phyloP scores from a whole-genome alignment of 2,329 filamentous ascomycete species.

The Tolypocladium guangdongense region DNA sequence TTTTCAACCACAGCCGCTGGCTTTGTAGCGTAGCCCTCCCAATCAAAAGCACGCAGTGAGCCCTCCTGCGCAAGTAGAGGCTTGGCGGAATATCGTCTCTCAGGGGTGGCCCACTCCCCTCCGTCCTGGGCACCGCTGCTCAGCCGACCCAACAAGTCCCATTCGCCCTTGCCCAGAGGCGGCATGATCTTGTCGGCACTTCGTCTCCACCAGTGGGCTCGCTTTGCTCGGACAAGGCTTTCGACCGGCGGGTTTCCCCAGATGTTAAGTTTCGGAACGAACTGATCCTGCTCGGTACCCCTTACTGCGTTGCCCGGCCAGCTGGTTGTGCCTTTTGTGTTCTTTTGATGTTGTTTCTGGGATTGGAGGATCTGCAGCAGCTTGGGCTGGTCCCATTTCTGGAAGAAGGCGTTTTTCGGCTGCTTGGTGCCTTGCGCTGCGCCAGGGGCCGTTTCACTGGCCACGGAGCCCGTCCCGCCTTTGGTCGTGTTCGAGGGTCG shows the following conservation, averaged over 20 bases:
- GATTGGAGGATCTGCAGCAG: slow-evolving; percentile 28
- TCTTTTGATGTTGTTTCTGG: slow-evolving; percentile 25
- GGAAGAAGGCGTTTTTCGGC: slow-evolving; percentile 24
- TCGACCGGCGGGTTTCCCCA: slow-evolving; percentile 36
- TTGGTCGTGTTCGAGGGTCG: not conserved
- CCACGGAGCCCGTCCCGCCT: not conserved
- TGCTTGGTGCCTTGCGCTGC: slow-evolving; percentile 1
- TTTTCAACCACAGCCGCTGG: slow-evolving; percentile 29
- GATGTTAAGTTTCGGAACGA: slow-evolving; percentile 31
- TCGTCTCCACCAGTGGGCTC: slow-evolving; percentile 35
- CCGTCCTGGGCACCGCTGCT: slow-evolving; percentile 27
- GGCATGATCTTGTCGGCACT: slow-evolving; percentile 37
- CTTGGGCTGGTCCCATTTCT: slow-evolving; percentile 38
- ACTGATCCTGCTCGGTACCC: slow-evolving; percentile 19
- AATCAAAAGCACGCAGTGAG: slow-evolving; percentile 22
- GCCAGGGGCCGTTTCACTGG: not conserved
- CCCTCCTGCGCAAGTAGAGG: not conserved
- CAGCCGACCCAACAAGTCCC: slow-evolving; percentile 41
- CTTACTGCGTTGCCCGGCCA: slow-evolving; percentile 17
- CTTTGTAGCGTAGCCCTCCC: slow-evolving; percentile 28
- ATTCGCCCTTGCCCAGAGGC: slow-evolving; percentile 43
- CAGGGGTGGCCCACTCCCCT: slow-evolving; percentile 26
- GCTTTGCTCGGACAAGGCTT: slow-evolving; percentile 29
- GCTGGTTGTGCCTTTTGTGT: slow-evolving; percentile 7
- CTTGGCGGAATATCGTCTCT: slow-evolving; percentile 13